These are phyloP conservation scores for Babesia gibsoni DNA, from an alignment of 169 alveolate genomes.

Conservation along the genomic window DNA sequence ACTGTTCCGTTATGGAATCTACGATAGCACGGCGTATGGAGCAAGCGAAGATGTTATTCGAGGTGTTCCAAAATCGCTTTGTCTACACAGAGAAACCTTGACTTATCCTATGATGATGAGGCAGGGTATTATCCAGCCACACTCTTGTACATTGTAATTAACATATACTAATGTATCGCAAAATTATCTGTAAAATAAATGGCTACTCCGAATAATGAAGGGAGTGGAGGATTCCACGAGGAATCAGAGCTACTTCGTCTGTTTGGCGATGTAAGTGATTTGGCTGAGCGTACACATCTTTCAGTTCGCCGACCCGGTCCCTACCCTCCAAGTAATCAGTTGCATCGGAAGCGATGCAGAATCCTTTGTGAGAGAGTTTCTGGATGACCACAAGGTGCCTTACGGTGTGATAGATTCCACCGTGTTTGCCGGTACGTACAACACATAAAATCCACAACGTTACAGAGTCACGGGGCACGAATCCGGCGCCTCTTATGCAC, in stretches of 20 bases:
- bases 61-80: slow-evolving; percentile 6
- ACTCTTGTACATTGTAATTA: no score
- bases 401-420: slow-evolving; percentile 14
- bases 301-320: slow-evolving; percentile 41
- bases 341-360: background rate
- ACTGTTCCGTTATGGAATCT: background rate
- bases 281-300: background rate
- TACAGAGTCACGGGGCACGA: slow-evolving; percentile 16
- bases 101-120: no score
- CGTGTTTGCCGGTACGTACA: slow-evolving; percentile 26
- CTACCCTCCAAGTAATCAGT: slow-evolving; percentile 24
- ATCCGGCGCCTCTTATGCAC: slow-evolving; percentile 13
- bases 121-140: no score
- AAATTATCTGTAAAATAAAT: background rate
- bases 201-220: background rate
- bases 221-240: slow-evolving; percentile 13
- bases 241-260: slow-evolving; percentile 24
- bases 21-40: slow-evolving; percentile 5
- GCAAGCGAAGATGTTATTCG: slow-evolving; percentile 3
- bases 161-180: background rate
- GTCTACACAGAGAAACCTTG: slow-evolving; percentile 15
- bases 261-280: slow-evolving; percentile 31
- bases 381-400: slow-evolving; percentile 3
- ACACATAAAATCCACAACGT: background rate
- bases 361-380: background rate